phyloP scores from a whole-genome alignment of 1,284 basidiomycete species.

The Stereum hirsutum region DNA sequence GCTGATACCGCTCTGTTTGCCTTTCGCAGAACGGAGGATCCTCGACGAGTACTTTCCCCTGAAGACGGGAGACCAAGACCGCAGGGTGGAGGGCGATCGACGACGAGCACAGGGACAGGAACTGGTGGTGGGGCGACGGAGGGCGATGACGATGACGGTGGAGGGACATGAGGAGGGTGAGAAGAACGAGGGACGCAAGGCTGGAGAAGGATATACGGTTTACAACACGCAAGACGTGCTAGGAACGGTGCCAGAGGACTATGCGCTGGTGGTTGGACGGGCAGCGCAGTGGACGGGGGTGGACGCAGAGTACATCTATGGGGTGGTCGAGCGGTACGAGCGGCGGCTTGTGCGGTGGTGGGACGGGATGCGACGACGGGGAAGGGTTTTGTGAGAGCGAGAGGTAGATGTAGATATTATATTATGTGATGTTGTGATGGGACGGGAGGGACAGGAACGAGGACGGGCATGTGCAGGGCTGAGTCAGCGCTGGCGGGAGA shows the following conservation, averaged over 20 bases:
- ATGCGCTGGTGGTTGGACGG: conserved; percentile 35
- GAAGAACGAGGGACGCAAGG: conserved; percentile 21
- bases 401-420: conserved; percentile 13
- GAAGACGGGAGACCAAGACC: neutral
- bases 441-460: no score
- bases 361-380: conserved; percentile 18
- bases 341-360: conserved; percentile 44
- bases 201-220: conserved; percentile 50
- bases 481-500: no score
- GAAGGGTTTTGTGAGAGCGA: conserved; percentile 7
- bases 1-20: no score
- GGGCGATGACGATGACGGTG: conserved; percentile 8
- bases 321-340: conserved; percentile 52
- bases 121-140: neutral
- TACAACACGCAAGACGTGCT: conserved; percentile 49
- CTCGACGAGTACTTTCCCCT: conserved; percentile 14
- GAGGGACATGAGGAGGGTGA: conserved; percentile 10
- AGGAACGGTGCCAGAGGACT: conserved; percentile 44
- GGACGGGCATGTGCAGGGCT: no score
- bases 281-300: conserved; percentile 46
- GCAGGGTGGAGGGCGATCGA: neutral
- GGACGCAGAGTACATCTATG: conserved; percentile 34
- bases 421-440: no score
- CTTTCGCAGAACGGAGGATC: conserved; percentile 4
- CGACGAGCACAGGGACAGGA: neutral